Conservation (phyloP, 129 eudicot genomes). For the Solidago caesia region DNA sequence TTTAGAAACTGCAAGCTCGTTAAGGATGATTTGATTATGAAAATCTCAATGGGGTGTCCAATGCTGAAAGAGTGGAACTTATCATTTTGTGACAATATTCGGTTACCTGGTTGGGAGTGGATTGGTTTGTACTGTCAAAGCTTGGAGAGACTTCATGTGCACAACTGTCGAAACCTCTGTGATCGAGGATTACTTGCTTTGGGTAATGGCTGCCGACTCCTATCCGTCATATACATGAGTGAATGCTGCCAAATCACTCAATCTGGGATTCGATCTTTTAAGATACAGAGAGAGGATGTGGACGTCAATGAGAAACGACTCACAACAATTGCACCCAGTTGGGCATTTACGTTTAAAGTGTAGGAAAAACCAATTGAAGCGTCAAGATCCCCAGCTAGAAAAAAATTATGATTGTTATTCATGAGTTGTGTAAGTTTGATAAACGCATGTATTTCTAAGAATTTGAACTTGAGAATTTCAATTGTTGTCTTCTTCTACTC, state of each 20-base stretch:
- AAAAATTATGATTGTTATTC: no score
- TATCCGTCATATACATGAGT: conserved; percentile 42
- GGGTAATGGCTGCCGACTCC: conserved; percentile 49
- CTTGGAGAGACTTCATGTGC: conserved; percentile 60
- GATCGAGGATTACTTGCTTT: conserved; percentile 52
- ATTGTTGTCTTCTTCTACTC: no score
- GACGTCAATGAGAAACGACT: conserved; percentile 14
- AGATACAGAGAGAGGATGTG: conserved; percentile 37
- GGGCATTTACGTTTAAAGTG: no score
- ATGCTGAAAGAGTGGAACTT: conserved; percentile 64
- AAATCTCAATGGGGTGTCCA: conserved; percentile 61
- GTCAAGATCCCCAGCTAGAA: no score
- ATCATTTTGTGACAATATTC: conserved; percentile 49
- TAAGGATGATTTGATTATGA: conserved; percentile 35
- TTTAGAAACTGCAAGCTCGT: conserved; percentile 39
- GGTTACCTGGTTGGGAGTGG: conserved; percentile 52
- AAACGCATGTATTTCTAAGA: no score
- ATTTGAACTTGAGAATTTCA: no score
- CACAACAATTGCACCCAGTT: no score
- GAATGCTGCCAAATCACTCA: conserved; percentile 32
- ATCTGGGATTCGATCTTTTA: conserved; percentile 35
- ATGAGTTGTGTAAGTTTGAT: no score
- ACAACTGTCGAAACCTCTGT: conserved; percentile 48
- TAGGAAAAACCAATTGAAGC: no score
- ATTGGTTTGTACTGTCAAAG: conserved; percentile 49